Conservation (phyloP, 1,139 yeast species). For the Suhomyces wounanorum region DNA sequence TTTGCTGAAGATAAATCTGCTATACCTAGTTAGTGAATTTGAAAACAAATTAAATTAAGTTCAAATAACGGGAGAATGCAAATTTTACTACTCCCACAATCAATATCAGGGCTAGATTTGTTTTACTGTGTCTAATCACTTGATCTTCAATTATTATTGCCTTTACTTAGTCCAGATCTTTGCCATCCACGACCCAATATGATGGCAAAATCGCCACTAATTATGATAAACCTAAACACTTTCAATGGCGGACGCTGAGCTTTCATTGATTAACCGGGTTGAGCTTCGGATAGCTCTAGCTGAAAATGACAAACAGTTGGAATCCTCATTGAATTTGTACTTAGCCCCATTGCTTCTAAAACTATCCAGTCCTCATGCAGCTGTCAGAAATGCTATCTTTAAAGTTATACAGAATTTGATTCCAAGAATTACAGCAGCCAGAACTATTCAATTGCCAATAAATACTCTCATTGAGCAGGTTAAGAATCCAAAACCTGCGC, state of each 20-base stretch:
- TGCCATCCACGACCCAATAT: slow-evolving; percentile 1
- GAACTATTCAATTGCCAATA: slow-evolving; percentile 59
- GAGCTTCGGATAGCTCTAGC: slow-evolving; percentile 86
- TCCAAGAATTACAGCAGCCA: slow-evolving; percentile 65
- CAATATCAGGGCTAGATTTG: no score
- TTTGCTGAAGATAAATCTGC: no score
- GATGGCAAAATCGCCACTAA: slow-evolving; percentile 1
- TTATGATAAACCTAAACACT: no score
- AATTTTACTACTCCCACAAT: no score
- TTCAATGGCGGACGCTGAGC: slow-evolving; percentile 52
- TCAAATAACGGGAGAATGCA: no score
- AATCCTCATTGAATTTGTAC: slow-evolving; percentile 59
- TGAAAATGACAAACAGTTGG: slow-evolving; percentile 63
- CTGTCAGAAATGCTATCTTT: slow-evolving; percentile 70
- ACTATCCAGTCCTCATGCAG: slow-evolving; percentile 66
- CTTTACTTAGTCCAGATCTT: not conserved
- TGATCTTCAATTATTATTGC: no score
- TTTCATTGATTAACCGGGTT: slow-evolving; percentile 66
- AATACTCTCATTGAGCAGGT: slow-evolving; percentile 64
- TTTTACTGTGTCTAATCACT: no score
- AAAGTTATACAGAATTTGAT: slow-evolving; percentile 67
- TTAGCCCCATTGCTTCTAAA: slow-evolving; percentile 79
- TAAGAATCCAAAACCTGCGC: slow-evolving; percentile 49
- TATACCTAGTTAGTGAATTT: no score
- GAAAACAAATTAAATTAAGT: no score